A percentile compares a stretch with the other conserved stretches of the same genome.
Evolutionary conservation across 1,284 basidiomycete genomes (phyloP).

Genomic region (Fomitopsis schrenkii): DNA sequence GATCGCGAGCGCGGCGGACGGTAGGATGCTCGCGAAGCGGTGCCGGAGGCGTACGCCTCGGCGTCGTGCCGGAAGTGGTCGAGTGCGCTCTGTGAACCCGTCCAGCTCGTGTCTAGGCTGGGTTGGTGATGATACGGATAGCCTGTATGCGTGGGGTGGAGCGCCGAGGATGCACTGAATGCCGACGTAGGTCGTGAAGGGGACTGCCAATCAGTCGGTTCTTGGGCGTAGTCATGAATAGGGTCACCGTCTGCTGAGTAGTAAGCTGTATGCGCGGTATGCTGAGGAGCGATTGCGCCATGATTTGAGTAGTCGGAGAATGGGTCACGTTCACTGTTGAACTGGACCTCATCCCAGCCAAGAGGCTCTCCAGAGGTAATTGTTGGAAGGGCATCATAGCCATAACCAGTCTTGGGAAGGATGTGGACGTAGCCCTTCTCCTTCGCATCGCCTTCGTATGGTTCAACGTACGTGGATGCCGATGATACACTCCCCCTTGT

Average conservation of each 20-base stretch:
- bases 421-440: slow-evolving; percentile 1
- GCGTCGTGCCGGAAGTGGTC: slow-evolving; percentile 44
- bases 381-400: slow-evolving; percentile 9
- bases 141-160: slow-evolving; percentile 10
- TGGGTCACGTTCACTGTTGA: slow-evolving; percentile 20
- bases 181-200: slow-evolving; percentile 19
- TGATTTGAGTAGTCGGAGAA: slow-evolving; percentile 22
- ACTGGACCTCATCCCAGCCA: slow-evolving; percentile 20
- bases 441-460: slow-evolving; percentile 1
- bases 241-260: slow-evolving; percentile 2
- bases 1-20: slow-evolving; percentile 59
- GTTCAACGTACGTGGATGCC: slow-evolving; percentile 15
- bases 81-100: slow-evolving; percentile 15
- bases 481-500: slow-evolving; percentile 18
- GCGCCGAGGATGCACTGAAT: slow-evolving; percentile 10
- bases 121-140: slow-evolving; percentile 12
- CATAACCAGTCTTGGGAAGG: neutral
- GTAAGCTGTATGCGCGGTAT: neutral
- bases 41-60: slow-evolving; percentile 64
- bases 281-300: neutral
- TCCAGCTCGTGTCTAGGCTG: slow-evolving; percentile 16
- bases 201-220: slow-evolving; percentile 11
- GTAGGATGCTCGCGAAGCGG: slow-evolving; percentile 44
- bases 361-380: slow-evolving; percentile 33
- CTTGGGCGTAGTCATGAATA: slow-evolving; percentile 8